A percentile compares a stretch with the other conserved stretches of the same genome.
Evolutionary conservation across 148 eudicot genomes (phyloP).

Genomic region (Suaeda aralocaspica): DNA sequence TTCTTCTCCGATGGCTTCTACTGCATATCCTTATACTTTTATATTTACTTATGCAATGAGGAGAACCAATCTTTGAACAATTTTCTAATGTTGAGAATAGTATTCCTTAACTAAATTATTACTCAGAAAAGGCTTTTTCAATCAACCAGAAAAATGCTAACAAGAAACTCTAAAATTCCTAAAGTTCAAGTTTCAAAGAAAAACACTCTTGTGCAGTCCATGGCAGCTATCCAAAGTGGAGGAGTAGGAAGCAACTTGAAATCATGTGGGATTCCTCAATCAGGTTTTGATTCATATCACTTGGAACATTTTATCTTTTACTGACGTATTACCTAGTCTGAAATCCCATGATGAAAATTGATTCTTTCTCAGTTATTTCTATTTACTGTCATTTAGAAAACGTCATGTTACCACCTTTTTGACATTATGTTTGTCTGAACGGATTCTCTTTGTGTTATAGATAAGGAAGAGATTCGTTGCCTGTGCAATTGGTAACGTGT

Average conservation of each 20-base stretch:
- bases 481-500: too few species aligned
- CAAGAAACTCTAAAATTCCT: conserved; percentile 60
- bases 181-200: conserved; percentile 46
- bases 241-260: conserved; percentile 32
- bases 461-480: too few species aligned
- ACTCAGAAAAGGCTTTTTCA: conserved; percentile 60
- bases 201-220: conserved; percentile 32
- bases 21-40: conserved; percentile 68
- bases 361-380: too few species aligned
- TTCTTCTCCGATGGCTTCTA: conserved; percentile 35
- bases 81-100: neutral
- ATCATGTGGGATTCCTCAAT: conserved; percentile 37
- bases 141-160: conserved; percentile 31
- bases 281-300: conserved; percentile 38
- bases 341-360: too few species aligned
- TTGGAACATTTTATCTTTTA: neutral
- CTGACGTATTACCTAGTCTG: too few species aligned
- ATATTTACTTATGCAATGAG: too few species aligned
- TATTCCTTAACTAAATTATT: neutral
- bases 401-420: too few species aligned
- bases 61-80: neutral
- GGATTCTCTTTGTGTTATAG: too few species aligned
- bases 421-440: too few species aligned
- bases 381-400: too few species aligned
- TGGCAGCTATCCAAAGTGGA: conserved; percentile 28